phyloP scores from a whole-genome alignment of 495 filamentous ascomycete species.

The Tuber melanosporum region DNA sequence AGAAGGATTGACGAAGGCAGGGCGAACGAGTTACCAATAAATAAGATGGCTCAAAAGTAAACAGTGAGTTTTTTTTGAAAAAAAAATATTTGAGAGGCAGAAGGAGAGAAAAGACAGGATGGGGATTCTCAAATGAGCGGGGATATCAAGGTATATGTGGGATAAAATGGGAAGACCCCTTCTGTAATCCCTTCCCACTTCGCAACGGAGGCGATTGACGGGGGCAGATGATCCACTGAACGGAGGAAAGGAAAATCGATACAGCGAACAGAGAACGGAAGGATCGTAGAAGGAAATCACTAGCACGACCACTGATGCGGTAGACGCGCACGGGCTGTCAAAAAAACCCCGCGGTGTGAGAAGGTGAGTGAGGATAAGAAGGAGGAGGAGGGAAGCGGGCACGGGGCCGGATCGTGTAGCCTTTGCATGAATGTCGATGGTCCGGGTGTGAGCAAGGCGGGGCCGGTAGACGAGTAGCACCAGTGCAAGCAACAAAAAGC shows the following conservation, averaged over 20 bases:
- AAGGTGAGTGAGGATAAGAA: conserved; percentile 26
- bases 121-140: conserved; percentile 28
- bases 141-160: conserved; percentile 39
- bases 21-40: conserved; percentile 18
- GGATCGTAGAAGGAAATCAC: conserved; percentile 28
- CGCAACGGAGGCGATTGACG: conserved; percentile 3
- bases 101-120: conserved; percentile 20
- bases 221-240: conserved; percentile 27
- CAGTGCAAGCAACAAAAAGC: conserved; percentile 6
- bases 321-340: conserved; percentile 36
- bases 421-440: conserved; percentile 38
- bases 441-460: conserved; percentile 31
- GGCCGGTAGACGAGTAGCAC: conserved; percentile 25
- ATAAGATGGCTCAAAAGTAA: conserved; percentile 10
- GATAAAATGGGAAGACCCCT: conserved; percentile 27
- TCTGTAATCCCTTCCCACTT: conserved; percentile 8
- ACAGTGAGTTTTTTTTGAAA: not conserved
- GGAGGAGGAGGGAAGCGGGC: conserved; percentile 31
- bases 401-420: conserved; percentile 37
- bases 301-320: conserved; percentile 39
- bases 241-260: conserved; percentile 36
- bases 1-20: conserved; percentile 22
- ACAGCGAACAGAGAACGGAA: conserved; percentile 35
- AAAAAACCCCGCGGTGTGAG: conserved; percentile 23
- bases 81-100: conserved; percentile 29